phyloP scores from a whole-genome alignment of 306 rosid genomes.

The Canavalia gladiata region DNA sequence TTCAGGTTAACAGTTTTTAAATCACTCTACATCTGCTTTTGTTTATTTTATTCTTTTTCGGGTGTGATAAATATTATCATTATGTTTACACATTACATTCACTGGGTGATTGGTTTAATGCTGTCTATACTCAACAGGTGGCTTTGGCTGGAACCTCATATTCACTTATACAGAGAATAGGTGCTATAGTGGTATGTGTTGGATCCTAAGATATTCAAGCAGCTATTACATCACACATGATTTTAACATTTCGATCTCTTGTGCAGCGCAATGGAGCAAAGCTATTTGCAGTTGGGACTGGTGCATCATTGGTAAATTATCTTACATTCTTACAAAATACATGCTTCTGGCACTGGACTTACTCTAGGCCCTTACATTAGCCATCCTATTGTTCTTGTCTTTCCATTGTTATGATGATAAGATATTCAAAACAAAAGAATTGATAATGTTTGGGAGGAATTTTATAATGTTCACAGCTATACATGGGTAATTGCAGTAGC shows the following conservation, averaged over 20 bases:
- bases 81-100: slow-evolving; percentile 18
- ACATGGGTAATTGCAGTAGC: background rate
- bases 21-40: slow-evolving; percentile 15
- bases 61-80: background rate
- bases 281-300: slow-evolving; percentile 92
- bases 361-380: slow-evolving; percentile 16
- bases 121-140: slow-evolving; percentile 55
- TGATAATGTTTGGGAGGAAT: background rate
- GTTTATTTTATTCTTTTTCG: background rate
- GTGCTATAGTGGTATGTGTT: slow-evolving; percentile 74
- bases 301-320: slow-evolving; percentile 70
- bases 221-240: slow-evolving; percentile 3
- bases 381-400: slow-evolving; percentile 4
- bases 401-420: slow-evolving; percentile 3
- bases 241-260: slow-evolving; percentile 48
- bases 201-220: slow-evolving; percentile 32
- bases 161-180: slow-evolving; percentile 64
- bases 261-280: slow-evolving; percentile 88
- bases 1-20: slow-evolving; percentile 68
- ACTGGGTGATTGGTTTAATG: slow-evolving; percentile 6
- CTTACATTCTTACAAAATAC: background rate
- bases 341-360: background rate
- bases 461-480: slow-evolving; percentile 2
- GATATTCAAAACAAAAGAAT: slow-evolving; percentile 31
- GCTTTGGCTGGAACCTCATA: slow-evolving; percentile 69